Evolutionary conservation across 495 filamentous ascomycete species (phyloP).

Genomic region (Platismatia glauca): DNA sequence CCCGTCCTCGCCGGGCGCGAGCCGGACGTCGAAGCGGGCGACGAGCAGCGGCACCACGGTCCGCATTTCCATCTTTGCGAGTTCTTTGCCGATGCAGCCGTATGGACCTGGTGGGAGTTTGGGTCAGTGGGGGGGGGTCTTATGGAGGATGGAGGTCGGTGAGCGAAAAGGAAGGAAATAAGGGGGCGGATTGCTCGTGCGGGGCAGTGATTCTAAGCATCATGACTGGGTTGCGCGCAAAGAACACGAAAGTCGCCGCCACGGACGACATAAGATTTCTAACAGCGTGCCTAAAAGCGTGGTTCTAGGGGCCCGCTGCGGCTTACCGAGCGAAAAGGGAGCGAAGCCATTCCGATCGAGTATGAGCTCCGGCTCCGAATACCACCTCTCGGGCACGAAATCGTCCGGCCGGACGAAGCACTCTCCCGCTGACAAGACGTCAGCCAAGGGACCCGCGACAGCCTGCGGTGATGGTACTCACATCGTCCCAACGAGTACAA

Average conservation of each 20-base stretch:
- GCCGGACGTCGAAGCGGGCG: conserved; percentile 24
- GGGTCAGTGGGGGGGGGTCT: background rate
- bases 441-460: background rate
- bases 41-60: conserved; percentile 23
- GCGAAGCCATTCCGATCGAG: conserved; percentile 11
- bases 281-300: background rate
- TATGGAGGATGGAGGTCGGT: background rate
- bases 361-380: conserved; percentile 14
- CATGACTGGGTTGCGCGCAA: no score
- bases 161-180: background rate
- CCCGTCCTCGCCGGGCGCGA: conserved; percentile 22
- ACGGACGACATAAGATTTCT: background rate
- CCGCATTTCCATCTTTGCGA: conserved; percentile 28
- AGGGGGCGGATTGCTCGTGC: background rate
- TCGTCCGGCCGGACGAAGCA: conserved; percentile 8
- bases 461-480: conserved; percentile 13
- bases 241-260: background rate
- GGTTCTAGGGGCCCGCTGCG: background rate
- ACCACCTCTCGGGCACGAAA: conserved; percentile 22
- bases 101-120: conserved; percentile 22
- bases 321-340: conserved; percentile 22
- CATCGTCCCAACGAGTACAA: conserved; percentile 31
- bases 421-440: background rate
- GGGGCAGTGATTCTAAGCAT: no score
- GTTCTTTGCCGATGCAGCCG: conserved; percentile 27